Base-by-base conservation (phyloP, 805 yeast genomes). In the Kodamaea restingae region DNA sequence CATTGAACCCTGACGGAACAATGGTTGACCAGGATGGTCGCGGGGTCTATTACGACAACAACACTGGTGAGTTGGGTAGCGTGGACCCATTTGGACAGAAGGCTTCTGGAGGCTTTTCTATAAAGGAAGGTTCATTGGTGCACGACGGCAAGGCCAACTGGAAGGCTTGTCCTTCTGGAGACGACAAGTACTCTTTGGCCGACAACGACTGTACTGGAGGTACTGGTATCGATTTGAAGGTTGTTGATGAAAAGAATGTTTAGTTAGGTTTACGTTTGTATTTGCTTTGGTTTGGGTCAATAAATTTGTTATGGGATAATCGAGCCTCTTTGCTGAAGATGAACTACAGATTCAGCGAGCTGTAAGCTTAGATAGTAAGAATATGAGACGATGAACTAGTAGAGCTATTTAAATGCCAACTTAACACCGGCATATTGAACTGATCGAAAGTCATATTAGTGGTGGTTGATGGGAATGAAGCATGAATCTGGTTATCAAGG, bases 91-190 rank as follows among this genome's bases (percentile, higher is more conserved):
- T 50, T 42, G 64, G 64, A 31, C 44, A 57, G 21, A 48, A 54
- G 43, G 61, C 70, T 35, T 54, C 70, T 22, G 42, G 60, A 14
- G 67, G 71, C 3, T 75, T 69, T 50, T 48, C 70, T 17, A 58
- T 74, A 46, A 20, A 48, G 5, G 52, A 59, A 31, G 71, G 68
- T 28, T 10, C 20, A 15, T 61, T 74, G 52, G 47, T 49, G 2
- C 66, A 55, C 51, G 42, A 59, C 24, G 65, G 63, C 32, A 46
- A 56, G 18, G 46, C 54, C 20, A 60, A 50, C 27, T 73, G 70
- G 60, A 52, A 55, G 26, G 72, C 72, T 22, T 62, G 68, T 41
- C 66, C 69, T 24, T 46, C 59, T 27, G 59, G 56, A 11, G 46
- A 42, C 15, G 47, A 54, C 49, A 43, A 40, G 15, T 54, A 26